Conservation (phyloP, 805 yeast genomes). For the Jamesozyma hellenica region DNA sequence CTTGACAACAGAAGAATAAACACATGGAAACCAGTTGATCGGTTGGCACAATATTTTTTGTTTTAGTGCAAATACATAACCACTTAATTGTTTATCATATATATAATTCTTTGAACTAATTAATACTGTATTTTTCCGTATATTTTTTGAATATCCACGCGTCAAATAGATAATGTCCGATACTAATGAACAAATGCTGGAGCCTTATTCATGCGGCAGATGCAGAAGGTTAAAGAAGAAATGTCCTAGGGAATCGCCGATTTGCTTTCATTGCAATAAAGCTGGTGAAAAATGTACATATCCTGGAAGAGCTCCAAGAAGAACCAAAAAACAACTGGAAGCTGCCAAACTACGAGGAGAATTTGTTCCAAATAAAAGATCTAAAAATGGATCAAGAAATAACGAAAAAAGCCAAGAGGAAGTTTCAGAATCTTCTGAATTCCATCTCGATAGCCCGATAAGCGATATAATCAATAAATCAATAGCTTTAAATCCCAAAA, state of each 20-base stretch:
- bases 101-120: too few relatives aligned
- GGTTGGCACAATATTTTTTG: too few relatives aligned
- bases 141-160: too few relatives aligned
- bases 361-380: constrained; percentile 9
- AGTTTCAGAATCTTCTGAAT: too few relatives aligned
- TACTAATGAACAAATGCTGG: constrained; percentile 3
- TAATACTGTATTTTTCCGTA: too few relatives aligned
- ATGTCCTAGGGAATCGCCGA: constrained; percentile 37
- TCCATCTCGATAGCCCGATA: background rate
- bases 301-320: constrained; percentile 35
- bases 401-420: background rate
- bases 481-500: background rate
- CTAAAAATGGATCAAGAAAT: background rate
- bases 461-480: background rate
- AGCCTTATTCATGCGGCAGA: constrained; percentile 35
- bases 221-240: constrained; percentile 42
- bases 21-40: too few relatives aligned
- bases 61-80: too few relatives aligned
- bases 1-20: too few relatives aligned
- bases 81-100: too few relatives aligned
- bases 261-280: constrained; percentile 35
- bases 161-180: background rate
- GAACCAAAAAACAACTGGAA: constrained; percentile 28
- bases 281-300: constrained; percentile 33
- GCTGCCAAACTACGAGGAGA: constrained; percentile 21